Percentiles rank a stretch among this genome's conserved stretches.
Conservation (phyloP, 2,329 filamentous ascomycete species). For the Zalaria obscura region DNA sequence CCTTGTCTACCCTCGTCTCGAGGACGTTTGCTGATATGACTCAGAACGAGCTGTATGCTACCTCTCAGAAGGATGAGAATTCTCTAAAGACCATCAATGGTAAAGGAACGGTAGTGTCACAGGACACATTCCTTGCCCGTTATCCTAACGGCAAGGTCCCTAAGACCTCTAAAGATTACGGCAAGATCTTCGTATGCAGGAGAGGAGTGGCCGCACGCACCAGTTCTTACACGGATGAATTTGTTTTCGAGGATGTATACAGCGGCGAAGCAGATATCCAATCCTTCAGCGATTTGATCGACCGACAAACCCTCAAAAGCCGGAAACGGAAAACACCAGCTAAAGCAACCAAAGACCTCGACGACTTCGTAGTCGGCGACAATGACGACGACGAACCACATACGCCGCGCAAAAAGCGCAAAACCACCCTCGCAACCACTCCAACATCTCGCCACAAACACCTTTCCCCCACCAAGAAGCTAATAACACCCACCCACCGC, state of each 20-base stretch:
- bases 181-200: slow-evolving; percentile 81
- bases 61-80: slow-evolving; percentile 74
- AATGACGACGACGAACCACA: slow-evolving; percentile 26
- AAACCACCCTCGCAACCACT: slow-evolving; percentile 25
- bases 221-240: slow-evolving; percentile 82
- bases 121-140: slow-evolving; percentile 47
- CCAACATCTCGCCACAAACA: slow-evolving; percentile 31
- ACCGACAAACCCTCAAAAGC: slow-evolving; percentile 58
- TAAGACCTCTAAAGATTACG: slow-evolving; percentile 56
- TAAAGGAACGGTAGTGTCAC: slow-evolving; percentile 68
- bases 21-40: slow-evolving; percentile 3
- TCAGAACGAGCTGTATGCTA: slow-evolving; percentile 84
- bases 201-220: slow-evolving; percentile 81
- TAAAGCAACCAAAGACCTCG: slow-evolving; percentile 19
- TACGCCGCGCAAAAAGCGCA: slow-evolving; percentile 34
- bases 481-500: slow-evolving; percentile 51
- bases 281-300: slow-evolving; percentile 51
- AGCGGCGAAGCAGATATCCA: slow-evolving; percentile 55
- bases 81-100: slow-evolving; percentile 81
- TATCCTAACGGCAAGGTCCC: slow-evolving; percentile 67
- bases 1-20: background rate
- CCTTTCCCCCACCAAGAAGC: slow-evolving; percentile 32
- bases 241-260: slow-evolving; percentile 80
- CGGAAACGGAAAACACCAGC: slow-evolving; percentile 34
- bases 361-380: slow-evolving; percentile 27